Base-by-base conservation (phyloP, 306 rosid species). In the Trifolium dubium region DNA sequence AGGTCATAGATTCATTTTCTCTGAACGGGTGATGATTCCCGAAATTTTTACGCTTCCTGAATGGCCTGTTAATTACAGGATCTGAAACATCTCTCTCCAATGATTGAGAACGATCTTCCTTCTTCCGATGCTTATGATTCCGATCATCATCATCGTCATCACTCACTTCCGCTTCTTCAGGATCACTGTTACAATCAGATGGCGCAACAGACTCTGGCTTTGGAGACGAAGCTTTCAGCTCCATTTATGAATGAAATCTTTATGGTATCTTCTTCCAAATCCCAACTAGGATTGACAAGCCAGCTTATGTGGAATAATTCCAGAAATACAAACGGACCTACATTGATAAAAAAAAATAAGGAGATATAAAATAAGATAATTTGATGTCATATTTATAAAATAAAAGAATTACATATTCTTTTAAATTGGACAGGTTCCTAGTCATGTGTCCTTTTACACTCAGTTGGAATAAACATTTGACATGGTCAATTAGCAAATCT, bases 81-180 rank as follows among this genome's bases (percentile, higher is more conserved):
- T 92, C 97, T 1, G 83, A 68, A 72, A 77, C 58, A 77, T 92
- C 99, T 83, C 88, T 86, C 84, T 95, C 99, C 78, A 81, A 85
- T 58, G 98, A 95, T 69, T 87, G 92, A 78, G 99, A 92, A 50
- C 81, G 88, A 46, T 83, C 82, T 28, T 82, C 97, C 77, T 85
- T 84, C 80, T 96, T 85, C 60, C 97, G 88, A 88, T 92, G 96
- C 80, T 92, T 92, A 79, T 92, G 99, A 86, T 95, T 95, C 66
- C 99, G 87, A 77, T 95, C 99, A 65, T 92, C 98, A 47, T 94
- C 99, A 28, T 94, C 97, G 0, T 95, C 99, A 28, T 95, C 99
- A 67, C 96, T 95, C 64, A 95, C 85, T 84, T 95, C 99, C 87
- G 89, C 90, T 75, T 95, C 99, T 82, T 89, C 96, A 6, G 96